Evolutionary conservation across 257 asterid species (phyloP).

Genomic region (Nicotiana tabacum): DNA sequence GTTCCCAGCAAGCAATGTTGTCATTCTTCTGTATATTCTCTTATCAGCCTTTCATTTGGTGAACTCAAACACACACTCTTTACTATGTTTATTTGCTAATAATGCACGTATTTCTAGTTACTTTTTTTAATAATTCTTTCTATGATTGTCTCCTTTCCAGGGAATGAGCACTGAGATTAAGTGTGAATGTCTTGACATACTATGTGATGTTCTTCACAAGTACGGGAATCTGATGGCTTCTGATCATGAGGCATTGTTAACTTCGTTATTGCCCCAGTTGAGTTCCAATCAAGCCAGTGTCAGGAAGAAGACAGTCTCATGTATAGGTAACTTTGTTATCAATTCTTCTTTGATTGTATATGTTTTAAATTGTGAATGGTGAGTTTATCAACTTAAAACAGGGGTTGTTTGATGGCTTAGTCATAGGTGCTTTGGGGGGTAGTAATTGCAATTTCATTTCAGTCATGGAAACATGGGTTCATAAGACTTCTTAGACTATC

Average conservation of each 20-base stretch:
- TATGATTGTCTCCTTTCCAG: slow-evolving; percentile 27
- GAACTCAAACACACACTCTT: not conserved
- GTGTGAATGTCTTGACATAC: slow-evolving; percentile 94
- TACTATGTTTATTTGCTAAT: not conserved
- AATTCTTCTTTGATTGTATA: not conserved
- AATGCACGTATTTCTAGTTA: not conserved
- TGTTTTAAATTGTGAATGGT: not conserved
- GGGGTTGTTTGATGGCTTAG: not conserved
- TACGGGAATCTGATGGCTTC: slow-evolving; percentile 83
- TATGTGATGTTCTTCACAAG: slow-evolving; percentile 94
- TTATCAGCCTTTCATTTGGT: not conserved
- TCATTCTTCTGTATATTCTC: not conserved
- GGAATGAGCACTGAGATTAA: slow-evolving; percentile 86
- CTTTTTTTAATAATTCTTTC: not conserved
- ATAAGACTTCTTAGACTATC: not conserved
- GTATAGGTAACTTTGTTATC: slow-evolving; percentile 62
- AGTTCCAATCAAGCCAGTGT: slow-evolving; percentile 91
- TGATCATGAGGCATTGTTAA: slow-evolving; percentile 73
- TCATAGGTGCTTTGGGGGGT: not conserved
- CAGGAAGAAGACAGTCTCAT: slow-evolving; percentile 91
- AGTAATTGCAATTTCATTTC: not conserved
- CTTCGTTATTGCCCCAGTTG: slow-evolving; percentile 77
- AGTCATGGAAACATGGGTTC: not conserved
- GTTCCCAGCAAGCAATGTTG: not conserved
- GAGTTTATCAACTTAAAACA: slow-evolving; percentile 1